phyloP scores from a whole-genome alignment of 2,329 filamentous ascomycete species.

The Corynespora cassiicola region DNA sequence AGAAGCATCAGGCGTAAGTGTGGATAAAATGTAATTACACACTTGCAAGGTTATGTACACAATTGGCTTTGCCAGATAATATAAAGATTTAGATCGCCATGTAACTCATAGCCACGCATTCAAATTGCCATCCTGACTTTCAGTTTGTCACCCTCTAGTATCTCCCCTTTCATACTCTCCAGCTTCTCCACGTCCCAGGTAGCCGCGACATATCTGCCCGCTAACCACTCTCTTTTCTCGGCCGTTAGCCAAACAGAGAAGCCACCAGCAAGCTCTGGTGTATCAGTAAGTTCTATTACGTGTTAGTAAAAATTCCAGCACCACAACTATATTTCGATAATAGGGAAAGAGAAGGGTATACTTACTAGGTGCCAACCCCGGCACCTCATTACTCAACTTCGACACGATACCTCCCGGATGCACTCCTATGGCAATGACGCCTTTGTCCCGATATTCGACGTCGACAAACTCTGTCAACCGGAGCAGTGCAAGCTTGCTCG shows the following conservation, averaged over 20 bases:
- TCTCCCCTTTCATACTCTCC: conserved; percentile 27
- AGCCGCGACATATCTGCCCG: conserved; percentile 26
- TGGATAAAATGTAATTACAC: too few relatives aligned
- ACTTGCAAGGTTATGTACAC: too few relatives aligned
- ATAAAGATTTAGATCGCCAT: background rate
- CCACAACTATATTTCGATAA: background rate
- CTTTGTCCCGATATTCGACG: conserved; percentile 45
- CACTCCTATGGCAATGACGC: conserved; percentile 26
- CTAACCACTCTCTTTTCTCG: conserved; percentile 25
- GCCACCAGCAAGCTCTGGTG: conserved; percentile 16
- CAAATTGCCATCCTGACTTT: conserved; percentile 22
- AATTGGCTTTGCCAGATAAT: too few relatives aligned
- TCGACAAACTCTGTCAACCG: conserved; percentile 58
- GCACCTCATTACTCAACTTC: conserved; percentile 11
- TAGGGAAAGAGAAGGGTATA: background rate
- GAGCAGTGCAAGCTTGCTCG: conserved; percentile 57
- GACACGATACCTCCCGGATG: conserved; percentile 38
- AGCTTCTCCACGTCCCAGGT: conserved; percentile 33
- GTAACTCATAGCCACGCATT: too few relatives aligned
- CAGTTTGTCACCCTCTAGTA: conserved; percentile 30
- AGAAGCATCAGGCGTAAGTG: too few relatives aligned
- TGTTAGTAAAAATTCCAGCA: background rate
- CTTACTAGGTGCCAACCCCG: conserved; percentile 4
- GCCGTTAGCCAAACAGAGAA: conserved; percentile 27
- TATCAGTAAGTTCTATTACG: conserved; percentile 15